A percentile compares a stretch with the other conserved stretches of the same genome.
These are phyloP conservation scores for Apiotrichum siamense DNA, from an alignment of 1,284 basidiomycete species.

Conservation along the genomic window DNA sequence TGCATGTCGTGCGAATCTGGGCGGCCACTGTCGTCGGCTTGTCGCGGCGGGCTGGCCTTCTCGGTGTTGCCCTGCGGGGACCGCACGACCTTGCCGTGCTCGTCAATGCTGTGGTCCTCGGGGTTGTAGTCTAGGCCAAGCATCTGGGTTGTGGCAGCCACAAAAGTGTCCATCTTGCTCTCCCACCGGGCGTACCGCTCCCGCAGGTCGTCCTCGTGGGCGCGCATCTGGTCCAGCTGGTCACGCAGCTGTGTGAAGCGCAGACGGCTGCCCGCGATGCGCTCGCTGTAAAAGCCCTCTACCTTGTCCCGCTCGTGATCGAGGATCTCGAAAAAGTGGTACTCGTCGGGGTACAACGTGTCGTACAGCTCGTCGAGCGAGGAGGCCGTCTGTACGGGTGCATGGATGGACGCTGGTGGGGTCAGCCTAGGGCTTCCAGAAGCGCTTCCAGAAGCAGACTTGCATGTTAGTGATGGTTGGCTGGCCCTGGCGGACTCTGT, in stretches of 20 bases:
- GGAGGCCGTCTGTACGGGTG: background rate
- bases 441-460: too few relatives aligned
- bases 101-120: background rate
- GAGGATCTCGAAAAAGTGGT: constrained; percentile 66
- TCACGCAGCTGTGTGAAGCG: background rate
- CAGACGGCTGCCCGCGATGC: background rate
- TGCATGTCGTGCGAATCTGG: background rate
- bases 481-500: too few relatives aligned
- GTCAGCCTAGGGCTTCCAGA: too few relatives aligned
- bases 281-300: constrained; percentile 67
- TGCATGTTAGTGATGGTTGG: too few relatives aligned
- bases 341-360: constrained; percentile 52
- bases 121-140: background rate
- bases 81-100: background rate
- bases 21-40: too few relatives aligned
- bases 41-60: background rate
- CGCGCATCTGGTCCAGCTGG: background rate
- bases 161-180: background rate
- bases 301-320: constrained; percentile 74
- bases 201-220: background rate
- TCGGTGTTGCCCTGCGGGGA: background rate
- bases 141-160: background rate
- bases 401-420: too few relatives aligned
- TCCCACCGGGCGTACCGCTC: background rate
- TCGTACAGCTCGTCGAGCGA: constrained; percentile 41